These are phyloP conservation scores for Apophysomyces elegans DNA, from an alignment of 371 early-diverging fungal genomes.

Conservation along the genomic window DNA sequence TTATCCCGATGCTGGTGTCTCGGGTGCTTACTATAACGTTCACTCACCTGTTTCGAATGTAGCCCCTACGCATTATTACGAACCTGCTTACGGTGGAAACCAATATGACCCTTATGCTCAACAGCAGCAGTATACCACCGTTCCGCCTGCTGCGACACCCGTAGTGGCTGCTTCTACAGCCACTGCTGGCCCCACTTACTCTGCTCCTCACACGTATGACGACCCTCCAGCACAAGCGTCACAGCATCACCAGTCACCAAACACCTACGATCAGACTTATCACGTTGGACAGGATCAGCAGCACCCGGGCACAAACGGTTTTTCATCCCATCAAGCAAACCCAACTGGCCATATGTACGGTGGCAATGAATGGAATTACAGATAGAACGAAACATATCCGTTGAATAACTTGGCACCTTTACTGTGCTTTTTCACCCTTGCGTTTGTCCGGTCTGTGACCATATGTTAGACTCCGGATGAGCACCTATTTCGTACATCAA, in stretches of 20 bases:
- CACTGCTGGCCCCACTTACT: slow-evolving; percentile 16
- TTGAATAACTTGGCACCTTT: neutral
- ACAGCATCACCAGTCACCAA: slow-evolving; percentile 6
- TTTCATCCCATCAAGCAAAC: neutral
- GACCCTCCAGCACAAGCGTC: slow-evolving; percentile 18
- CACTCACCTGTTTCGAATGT: slow-evolving; percentile 13
- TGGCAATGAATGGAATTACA: slow-evolving; percentile 13
- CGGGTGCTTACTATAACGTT: slow-evolving; percentile 29
- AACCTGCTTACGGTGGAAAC: slow-evolving; percentile 16
- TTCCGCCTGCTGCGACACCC: neutral
- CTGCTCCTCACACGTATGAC: slow-evolving; percentile 32
- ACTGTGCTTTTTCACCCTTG: neutral
- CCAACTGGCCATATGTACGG: slow-evolving; percentile 2
- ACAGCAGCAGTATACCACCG: slow-evolving; percentile 1
- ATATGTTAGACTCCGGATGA: neutral
- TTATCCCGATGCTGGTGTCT: slow-evolving; percentile 32
- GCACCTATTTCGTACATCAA: neutral
- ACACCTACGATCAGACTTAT: neutral
- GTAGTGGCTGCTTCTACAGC: slow-evolving; percentile 3
- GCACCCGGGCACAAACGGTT: neutral
- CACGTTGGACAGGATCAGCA: neutral
- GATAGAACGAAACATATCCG: slow-evolving; percentile 10
- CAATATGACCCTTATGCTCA: slow-evolving; percentile 22
- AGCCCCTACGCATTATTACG: slow-evolving; percentile 24
- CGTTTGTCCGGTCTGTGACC: neutral